Percentiles rank a stretch among this genome's conserved stretches.
These are phyloP conservation scores for Rhizopogon vinicolor DNA, from an alignment of 768 basidiomycete genomes.

Conservation along the genomic window DNA sequence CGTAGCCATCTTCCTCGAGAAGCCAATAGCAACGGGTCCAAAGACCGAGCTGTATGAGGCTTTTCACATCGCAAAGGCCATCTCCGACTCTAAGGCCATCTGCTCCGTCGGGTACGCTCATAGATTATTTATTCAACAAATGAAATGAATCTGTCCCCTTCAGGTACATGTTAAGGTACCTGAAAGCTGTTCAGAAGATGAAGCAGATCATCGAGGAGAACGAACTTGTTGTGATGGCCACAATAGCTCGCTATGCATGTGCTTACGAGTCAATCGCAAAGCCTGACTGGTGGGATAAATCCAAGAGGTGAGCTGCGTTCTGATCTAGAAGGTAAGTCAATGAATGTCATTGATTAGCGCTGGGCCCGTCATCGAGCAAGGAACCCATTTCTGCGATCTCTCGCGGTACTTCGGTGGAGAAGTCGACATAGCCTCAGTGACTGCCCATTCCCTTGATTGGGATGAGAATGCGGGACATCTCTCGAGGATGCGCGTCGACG, in stretches of 20 bases:
- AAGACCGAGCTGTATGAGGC: slow-evolving; percentile 60
- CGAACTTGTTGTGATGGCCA: slow-evolving; percentile 91
- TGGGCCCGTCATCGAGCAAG: slow-evolving; percentile 85
- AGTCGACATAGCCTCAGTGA: slow-evolving; percentile 77
- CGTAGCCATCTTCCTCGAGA: slow-evolving; percentile 87
- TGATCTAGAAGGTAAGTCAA: neutral
- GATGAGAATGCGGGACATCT: slow-evolving; percentile 85
- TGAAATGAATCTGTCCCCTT: neutral
- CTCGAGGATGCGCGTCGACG: slow-evolving; percentile 78
- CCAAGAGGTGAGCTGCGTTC: slow-evolving; percentile 51
- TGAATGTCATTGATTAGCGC: slow-evolving; percentile 32
- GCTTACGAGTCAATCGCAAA: slow-evolving; percentile 80
- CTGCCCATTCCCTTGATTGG: slow-evolving; percentile 90
- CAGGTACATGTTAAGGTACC: slow-evolving; percentile 92
- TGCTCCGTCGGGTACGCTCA: slow-evolving; percentile 82
- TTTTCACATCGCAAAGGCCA: slow-evolving; percentile 67
- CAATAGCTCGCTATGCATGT: slow-evolving; percentile 90
- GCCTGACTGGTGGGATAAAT: slow-evolving; percentile 93
- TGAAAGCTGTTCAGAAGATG: slow-evolving; percentile 94
- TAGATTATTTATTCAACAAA: neutral
- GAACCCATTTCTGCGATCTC: slow-evolving; percentile 95
- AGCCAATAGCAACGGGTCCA: slow-evolving; percentile 85
- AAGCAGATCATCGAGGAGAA: slow-evolving; percentile 94
- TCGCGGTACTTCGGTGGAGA: slow-evolving; percentile 98
- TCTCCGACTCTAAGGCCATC: slow-evolving; percentile 65